phyloP scores from a whole-genome alignment of 1,284 basidiomycete species.

The Apiotrichum porosum region DNA sequence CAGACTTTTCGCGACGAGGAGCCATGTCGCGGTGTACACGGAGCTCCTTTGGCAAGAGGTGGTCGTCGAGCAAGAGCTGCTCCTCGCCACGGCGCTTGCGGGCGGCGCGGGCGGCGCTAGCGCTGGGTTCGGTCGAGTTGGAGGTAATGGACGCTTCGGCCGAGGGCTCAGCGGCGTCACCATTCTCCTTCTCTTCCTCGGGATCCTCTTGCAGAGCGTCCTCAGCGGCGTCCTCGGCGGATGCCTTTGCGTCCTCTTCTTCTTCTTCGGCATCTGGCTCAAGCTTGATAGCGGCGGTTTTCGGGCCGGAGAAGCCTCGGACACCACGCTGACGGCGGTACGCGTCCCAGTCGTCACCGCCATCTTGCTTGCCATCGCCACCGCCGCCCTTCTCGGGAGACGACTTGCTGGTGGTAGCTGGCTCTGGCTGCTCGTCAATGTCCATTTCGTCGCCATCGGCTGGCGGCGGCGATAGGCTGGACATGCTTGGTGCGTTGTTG shows the following conservation, averaged over 20 bases:
- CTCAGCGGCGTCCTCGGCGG: constrained; percentile 6
- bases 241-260: constrained; percentile 15
- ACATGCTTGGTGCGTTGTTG: constrained; percentile 14
- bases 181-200: constrained; percentile 3
- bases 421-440: background rate
- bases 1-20: constrained; percentile 12
- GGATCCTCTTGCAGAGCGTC: background rate
- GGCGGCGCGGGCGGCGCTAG: background rate
- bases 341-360: constrained; percentile 27
- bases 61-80: constrained; percentile 38
- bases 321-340: constrained; percentile 30
- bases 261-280: constrained; percentile 46
- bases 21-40: constrained; percentile 16
- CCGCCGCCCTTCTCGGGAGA: background rate
- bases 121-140: constrained; percentile 5
- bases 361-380: background rate
- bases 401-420: background rate
- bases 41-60: constrained; percentile 38
- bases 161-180: background rate
- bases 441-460: constrained; percentile 28
- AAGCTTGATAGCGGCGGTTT: constrained; percentile 14
- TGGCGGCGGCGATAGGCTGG: constrained; percentile 36
- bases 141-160: constrained; percentile 10
- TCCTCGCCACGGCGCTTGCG: constrained; percentile 41
- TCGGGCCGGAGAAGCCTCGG: constrained; percentile 23